These are phyloP conservation scores for Russula emetica DNA, from an alignment of 768 basidiomycete species.

Conservation along the genomic window DNA sequence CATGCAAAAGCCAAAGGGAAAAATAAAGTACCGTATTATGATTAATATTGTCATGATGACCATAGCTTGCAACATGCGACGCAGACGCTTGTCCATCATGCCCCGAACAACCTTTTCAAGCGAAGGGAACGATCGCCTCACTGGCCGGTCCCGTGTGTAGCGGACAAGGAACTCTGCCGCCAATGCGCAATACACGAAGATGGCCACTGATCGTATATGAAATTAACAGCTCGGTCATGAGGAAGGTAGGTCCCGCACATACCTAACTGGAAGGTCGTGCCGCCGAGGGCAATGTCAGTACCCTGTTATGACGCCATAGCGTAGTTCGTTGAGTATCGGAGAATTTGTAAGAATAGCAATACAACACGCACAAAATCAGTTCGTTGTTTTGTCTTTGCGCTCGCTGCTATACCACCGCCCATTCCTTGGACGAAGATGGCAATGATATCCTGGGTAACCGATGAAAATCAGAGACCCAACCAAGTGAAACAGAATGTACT, in stretches of 20 bases:
- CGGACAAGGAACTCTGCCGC: conserved; percentile 22
- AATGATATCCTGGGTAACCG: too few relatives aligned
- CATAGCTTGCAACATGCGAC: conserved; percentile 18
- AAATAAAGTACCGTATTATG: conserved; percentile 17
- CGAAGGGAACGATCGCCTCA: background rate
- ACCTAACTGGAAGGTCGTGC: conserved; percentile 23
- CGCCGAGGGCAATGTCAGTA: conserved; percentile 18
- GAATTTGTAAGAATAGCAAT: background rate
- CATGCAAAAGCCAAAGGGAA: background rate
- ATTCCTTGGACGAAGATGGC: too few relatives aligned
- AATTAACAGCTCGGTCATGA: background rate
- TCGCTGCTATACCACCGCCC: too few relatives aligned
- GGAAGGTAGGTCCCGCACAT: background rate
- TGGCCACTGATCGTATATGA: conserved; percentile 10
- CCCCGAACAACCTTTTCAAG: background rate
- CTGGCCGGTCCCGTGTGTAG: conserved; percentile 10
- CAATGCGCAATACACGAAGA: conserved; percentile 16
- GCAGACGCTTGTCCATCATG: conserved; percentile 3
- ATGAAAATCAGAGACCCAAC: too few relatives aligned
- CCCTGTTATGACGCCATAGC: conserved; percentile 3
- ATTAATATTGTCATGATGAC: conserved; percentile 20
- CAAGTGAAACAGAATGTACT: too few relatives aligned
- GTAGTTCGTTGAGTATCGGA: background rate
- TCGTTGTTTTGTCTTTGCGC: too few relatives aligned
- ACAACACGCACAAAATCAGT: background rate